Evolutionary conservation across 169 alveolate species (phyloP), one percentile per base, ranked within the genome.

Genomic region (Prorocentrum cordatum): DNA sequence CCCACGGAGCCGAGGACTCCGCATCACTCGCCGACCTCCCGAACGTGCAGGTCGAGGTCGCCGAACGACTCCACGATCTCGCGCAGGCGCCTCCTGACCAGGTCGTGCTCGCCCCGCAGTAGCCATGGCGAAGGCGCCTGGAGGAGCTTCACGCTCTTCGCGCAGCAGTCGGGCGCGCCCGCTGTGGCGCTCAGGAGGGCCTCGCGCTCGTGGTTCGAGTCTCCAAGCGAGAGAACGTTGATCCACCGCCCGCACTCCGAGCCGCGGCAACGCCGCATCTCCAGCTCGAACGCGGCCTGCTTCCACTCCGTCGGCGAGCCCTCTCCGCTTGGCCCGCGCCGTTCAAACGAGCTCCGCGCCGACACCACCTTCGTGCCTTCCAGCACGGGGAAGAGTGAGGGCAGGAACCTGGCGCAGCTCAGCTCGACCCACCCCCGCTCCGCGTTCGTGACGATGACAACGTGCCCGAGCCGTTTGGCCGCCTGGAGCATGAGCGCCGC

Each of bases 401-500:
- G 92, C 42, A 86, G 26, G 71, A 70, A 86, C 71, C 59, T 71
- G 39, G 35, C 26, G 77, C 92, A 86, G 10, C 79, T 42, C 27
- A 86, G 61, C 9, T 86, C 92, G 58, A 86, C 29, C 92, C 92
- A 86, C 12, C 87, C 87, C n/a, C 26, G 27, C 58, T 71, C 88
- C 2, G 92, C 92, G 39, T 86, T 86, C 16, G 92, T 86, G n/a
- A 86, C 88, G 54, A 86, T 86, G 79, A 86, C 42, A 2, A 86
- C 92, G 29, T 31, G 36, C 10, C 92, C 92, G n/a, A 45, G 36
- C 20, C 29, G 12, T 5, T 64, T 1, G 6, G 92, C 92, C 35
- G 35, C 16, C 47, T 64, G 27, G 31, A 86, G 59, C 29, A 88
- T 86, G 32, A 14, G 58, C 42, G 26, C 45, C 24, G 77, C 58